A percentile compares a stretch with the other conserved stretches of the same genome.
These are phyloP conservation scores for Microdochium nivale DNA, from an alignment of 2,329 filamentous ascomycete species.

Conservation along the genomic window DNA sequence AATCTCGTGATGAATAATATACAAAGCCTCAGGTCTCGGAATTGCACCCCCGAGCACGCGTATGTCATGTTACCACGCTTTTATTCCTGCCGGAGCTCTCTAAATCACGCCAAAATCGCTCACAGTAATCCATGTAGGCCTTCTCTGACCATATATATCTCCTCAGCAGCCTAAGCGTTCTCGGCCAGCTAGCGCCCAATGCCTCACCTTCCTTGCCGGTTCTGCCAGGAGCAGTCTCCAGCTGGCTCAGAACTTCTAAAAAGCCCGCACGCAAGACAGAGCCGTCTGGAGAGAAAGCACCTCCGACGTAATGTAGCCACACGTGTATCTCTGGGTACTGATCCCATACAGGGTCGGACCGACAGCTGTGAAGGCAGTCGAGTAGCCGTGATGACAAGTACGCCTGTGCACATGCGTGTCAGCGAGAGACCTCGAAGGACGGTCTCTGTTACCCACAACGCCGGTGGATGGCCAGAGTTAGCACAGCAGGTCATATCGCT, in stretches of 20 bases:
- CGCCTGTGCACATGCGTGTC: not conserved
- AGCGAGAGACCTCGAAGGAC: not conserved
- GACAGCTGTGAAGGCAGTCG: not conserved
- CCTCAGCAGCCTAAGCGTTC: not conserved
- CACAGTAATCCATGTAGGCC: not conserved
- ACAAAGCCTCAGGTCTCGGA: not conserved
- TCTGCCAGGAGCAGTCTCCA: no score
- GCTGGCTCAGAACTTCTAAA: not conserved
- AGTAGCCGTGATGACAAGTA: not conserved
- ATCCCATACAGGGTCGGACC: not conserved
- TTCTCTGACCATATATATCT: not conserved
- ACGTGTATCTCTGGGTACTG: not conserved
- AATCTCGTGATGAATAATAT: not conserved
- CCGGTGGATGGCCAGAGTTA: no score
- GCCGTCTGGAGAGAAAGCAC: not conserved
- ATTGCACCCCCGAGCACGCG: not conserved
- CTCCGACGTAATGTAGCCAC: not conserved
- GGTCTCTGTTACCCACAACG: no score
- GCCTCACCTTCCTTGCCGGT: not conserved
- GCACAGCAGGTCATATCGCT: no score
- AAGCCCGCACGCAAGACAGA: not conserved
- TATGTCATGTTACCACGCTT: not conserved
- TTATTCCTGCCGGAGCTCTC: not conserved
- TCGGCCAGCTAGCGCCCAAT: not conserved
- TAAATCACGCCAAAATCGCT: not conserved